These are phyloP conservation scores for Dittrichia graveolens DNA, from an alignment of 129 eudicot genomes.

Conservation along the genomic window DNA sequence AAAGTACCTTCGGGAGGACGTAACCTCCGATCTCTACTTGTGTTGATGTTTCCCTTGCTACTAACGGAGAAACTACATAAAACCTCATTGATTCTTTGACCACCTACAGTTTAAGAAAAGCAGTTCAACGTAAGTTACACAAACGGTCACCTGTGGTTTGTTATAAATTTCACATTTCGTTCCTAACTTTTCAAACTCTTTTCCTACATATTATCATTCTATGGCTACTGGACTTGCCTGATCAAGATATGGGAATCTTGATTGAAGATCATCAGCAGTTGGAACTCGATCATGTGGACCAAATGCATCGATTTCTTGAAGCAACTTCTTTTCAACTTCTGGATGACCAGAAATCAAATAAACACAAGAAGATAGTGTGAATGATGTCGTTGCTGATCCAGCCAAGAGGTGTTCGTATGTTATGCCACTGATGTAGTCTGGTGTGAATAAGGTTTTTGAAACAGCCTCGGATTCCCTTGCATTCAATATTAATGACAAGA, in stretches of 20 bases:
- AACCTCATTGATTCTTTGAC: slow-evolving; percentile 92
- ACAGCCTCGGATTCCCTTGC: slow-evolving; percentile 66
- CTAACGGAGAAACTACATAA: slow-evolving; percentile 77
- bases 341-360: slow-evolving; percentile 79
- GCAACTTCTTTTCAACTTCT: slow-evolving; percentile 77
- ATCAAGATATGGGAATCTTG: slow-evolving; percentile 79
- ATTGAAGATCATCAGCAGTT: slow-evolving; percentile 78
- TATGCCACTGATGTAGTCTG: slow-evolving; percentile 75
- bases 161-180: background rate
- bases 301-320: slow-evolving; percentile 77
- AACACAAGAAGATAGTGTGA: slow-evolving; percentile 67
- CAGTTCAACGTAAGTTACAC: background rate
- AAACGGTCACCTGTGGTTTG: too few species aligned
- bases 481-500: slow-evolving; percentile 69
- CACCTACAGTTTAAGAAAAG: slow-evolving; percentile 50
- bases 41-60: slow-evolving; percentile 88
- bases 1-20: slow-evolving; percentile 76
- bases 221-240: slow-evolving; percentile 47
- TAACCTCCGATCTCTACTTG: slow-evolving; percentile 85
- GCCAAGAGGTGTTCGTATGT: slow-evolving; percentile 92
- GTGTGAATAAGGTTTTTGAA: slow-evolving; percentile 59
- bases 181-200: too few species aligned
- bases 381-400: slow-evolving; percentile 92
- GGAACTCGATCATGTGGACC: slow-evolving; percentile 66
- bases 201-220: too few species aligned